Base-by-base conservation (phyloP, 108 stramenopile species). In the Bacterosira constricta region DNA sequence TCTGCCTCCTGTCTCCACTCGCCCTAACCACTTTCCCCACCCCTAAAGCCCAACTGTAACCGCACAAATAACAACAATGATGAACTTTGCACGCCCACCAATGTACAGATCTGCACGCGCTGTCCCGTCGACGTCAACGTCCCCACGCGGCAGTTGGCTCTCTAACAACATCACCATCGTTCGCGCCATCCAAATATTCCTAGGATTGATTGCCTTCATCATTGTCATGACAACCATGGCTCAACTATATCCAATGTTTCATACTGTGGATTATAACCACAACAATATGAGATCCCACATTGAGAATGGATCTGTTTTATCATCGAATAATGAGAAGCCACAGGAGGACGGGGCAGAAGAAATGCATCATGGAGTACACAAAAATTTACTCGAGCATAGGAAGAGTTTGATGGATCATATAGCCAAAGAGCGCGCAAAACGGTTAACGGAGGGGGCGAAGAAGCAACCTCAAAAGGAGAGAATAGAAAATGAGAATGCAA, bases 71-170 rank as follows among this genome's bases (percentile, higher is more conserved):
- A n/a, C 17, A 18, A 47, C 39, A 11, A 73, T 73, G 75, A 62
- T 63, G 26, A 77, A 54, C 12, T 50, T 70, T 45, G 31, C 36
- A 23, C 63, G 63, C 8, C 64, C 45, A 1, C 57, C 60, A 29
- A 44, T 56, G 21, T 79, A 79, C 30, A 42, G 77, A 38, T 79
- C 77, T 0, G 70, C 70, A 20, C 77, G 77, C 10, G 77, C 77
- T 32, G 77, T 79, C 20, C 77, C 63, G 13, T 29, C 77, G 8
- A 17, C 69, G 30, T 12, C 76, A 21, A 25, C 46, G 35, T 13
- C 77, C 0, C n/a, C 53, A 7, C 25, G 30, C 39, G 38, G 39
- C 38, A 20, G 15, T 15, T 11, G 15, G 3, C 68, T 1, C 41
- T 25, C 7, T 12, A 13, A 7, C 23, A 26, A 20, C 1, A 26